These are phyloP conservation scores for Warburgia ugandensis DNA, from an alignment of 164 flowering plant species.

Conservation along the genomic window DNA sequence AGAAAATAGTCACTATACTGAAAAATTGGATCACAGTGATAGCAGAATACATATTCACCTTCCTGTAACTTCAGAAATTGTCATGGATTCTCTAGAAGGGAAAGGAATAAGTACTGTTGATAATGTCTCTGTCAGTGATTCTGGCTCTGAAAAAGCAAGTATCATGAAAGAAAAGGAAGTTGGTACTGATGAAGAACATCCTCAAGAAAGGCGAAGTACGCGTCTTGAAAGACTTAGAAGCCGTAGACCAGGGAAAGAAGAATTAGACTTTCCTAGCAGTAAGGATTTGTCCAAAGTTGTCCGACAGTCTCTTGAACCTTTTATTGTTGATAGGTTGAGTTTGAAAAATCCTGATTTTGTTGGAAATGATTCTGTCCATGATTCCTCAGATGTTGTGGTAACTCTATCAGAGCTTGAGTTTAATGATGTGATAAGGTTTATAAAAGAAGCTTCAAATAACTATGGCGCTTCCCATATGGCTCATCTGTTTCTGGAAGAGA, in stretches of 20 bases:
- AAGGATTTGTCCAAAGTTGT: constrained; percentile 62
- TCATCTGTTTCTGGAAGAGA: constrained; percentile 75
- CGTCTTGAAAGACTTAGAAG: constrained; percentile 84
- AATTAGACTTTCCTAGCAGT: constrained; percentile 36
- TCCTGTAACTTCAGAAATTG: constrained; percentile 35
- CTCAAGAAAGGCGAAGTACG: constrained; percentile 86
- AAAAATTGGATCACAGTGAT: constrained; percentile 31
- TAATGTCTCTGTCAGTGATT: constrained; percentile 20
- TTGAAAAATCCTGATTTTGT: constrained; percentile 22
- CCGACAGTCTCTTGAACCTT: constrained; percentile 52
- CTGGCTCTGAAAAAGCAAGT: constrained; percentile 26
- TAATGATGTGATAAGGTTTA: constrained; percentile 43
- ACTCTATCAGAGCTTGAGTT: constrained; percentile 31
- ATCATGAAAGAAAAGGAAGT: constrained; percentile 48
- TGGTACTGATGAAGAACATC: constrained; percentile 53
- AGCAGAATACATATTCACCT: constrained; percentile 44
- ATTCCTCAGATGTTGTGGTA: constrained; percentile 17
- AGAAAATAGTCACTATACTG: constrained; percentile 4
- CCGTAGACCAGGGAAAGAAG: constrained; percentile 92
- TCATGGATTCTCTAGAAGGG: constrained; percentile 21
- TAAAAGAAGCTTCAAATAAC: constrained; percentile 45
- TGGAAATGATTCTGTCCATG: constrained; percentile 15
- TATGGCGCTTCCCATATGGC: constrained; percentile 79
- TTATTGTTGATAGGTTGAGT: constrained; percentile 34
- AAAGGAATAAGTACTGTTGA: constrained; percentile 20